phyloP scores from a whole-genome alignment of 73 alveolate species.

The Loxodes magnus region DNA sequence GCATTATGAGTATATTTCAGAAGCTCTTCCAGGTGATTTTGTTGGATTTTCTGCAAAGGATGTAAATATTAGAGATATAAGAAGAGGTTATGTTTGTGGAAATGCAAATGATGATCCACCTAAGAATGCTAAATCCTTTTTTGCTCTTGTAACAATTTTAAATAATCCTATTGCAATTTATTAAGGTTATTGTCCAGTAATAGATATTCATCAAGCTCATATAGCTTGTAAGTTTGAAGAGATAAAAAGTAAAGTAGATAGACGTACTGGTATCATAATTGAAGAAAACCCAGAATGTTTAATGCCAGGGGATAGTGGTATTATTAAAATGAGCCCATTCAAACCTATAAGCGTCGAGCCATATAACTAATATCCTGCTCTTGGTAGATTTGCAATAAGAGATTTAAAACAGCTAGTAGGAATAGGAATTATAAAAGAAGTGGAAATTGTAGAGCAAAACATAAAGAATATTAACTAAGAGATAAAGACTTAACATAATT shows the following conservation, averaged over 20 bases:
- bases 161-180: slow-evolving; percentile 30
- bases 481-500: too few species aligned
- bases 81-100: slow-evolving; percentile 54
- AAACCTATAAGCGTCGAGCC: slow-evolving; percentile 39
- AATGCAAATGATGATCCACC: slow-evolving; percentile 63
- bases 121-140: slow-evolving; percentile 18
- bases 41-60: slow-evolving; percentile 88
- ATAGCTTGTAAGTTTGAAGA: slow-evolving; percentile 36
- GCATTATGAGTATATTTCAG: slow-evolving; percentile 74
- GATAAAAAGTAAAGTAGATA: slow-evolving; percentile 15
- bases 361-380: slow-evolving; percentile 28
- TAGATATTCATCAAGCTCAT: slow-evolving; percentile 29
- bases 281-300: slow-evolving; percentile 35
- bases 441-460: too few species aligned
- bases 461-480: too few species aligned
- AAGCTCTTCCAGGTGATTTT: slow-evolving; percentile 89
- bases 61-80: slow-evolving; percentile 56
- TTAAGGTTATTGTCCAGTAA: slow-evolving; percentile 36
- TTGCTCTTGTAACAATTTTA: slow-evolving; percentile 43
- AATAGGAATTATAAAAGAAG: slow-evolving; percentile 47
- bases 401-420: slow-evolving; percentile 51
- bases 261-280: slow-evolving; percentile 19
- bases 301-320: slow-evolving; percentile 32
- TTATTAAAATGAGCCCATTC: slow-evolving; percentile 20
- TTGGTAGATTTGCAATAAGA: slow-evolving; percentile 57